A percentile compares a stretch with the other conserved stretches of the same genome.
Conservation (phyloP, 257 asterid species). For the Datura wrightii region DNA sequence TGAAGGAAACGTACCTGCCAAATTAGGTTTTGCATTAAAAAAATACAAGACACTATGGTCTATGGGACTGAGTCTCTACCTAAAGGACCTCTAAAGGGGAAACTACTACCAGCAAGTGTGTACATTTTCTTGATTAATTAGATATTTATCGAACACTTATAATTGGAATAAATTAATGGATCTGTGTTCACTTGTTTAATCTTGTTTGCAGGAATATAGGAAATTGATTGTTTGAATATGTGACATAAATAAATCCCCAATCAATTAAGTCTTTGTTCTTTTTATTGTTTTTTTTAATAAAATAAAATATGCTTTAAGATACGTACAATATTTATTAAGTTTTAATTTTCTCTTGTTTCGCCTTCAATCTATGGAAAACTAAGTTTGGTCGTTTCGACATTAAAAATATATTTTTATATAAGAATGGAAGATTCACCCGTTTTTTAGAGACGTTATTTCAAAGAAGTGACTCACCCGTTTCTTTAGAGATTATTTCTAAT, state of each 20-base stretch:
- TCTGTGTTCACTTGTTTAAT: constrained; percentile 4
- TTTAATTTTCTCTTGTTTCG: background rate
- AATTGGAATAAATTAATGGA: constrained; percentile 1
- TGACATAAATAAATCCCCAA: background rate
- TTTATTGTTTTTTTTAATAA: background rate
- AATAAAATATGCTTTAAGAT: background rate
- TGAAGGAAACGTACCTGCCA: background rate
- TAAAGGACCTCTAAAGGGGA: background rate
- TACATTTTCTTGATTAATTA: background rate
- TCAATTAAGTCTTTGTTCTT: background rate
- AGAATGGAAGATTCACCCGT: background rate
- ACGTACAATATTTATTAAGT: background rate
- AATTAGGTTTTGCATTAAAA: constrained; percentile 6
- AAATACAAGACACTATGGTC: background rate
- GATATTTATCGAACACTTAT: background rate
- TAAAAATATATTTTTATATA: background rate
- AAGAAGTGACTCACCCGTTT: too few relatives aligned
- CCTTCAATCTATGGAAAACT: background rate
- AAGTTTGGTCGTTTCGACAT: background rate
- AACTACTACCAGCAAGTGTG: constrained; percentile 2
- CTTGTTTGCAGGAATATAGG: constrained; percentile 14
- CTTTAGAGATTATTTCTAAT: too few relatives aligned
- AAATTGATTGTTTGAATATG: background rate
- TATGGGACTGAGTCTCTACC: background rate
- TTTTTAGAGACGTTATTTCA: too few relatives aligned